Evolutionary conservation across 805 yeast genomes (phyloP), one percentile per base, ranked within the genome.

Genomic region (Zygoascus biomembranicola): DNA sequence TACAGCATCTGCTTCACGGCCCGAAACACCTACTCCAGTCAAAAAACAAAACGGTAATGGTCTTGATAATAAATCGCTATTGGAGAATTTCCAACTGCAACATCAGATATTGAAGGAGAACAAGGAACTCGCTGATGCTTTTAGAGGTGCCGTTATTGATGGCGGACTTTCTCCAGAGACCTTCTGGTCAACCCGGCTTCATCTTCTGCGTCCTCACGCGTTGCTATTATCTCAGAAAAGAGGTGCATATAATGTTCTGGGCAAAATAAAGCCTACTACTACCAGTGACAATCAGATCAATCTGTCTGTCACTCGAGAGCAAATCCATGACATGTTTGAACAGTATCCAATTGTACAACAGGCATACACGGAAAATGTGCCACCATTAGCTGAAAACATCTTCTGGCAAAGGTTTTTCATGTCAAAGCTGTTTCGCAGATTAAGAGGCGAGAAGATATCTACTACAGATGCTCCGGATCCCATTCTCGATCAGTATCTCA

Each of bases 371-470:
- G 99, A 94, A 52, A 83, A 83, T 54, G 99, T 94, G 4, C 99
- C 98, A 0, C 83, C 84, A 57, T 75, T 94, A 51, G 78, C 80
- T 48, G 98, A 94, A 66, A 90, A 92, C 43, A 96, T 87, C 64
- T 94, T 94, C 62, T 94, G 99, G 99, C 88, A 96, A 10, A 74
- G 97, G 57, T 94, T 94, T 63, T 94, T 94, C 75, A 84, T 88
- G 62, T 90, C 97, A 0, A 85, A 89, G 62, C 72, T 94, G 56
- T 94, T 90, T 64, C 76, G 97, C 59, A 80, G 90, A 62, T 73
- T 94, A 35, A 77, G 96, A 66, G 99, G 99, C 55, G 98, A 94
- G 64, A 83, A 82, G 59, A 78, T 89, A 51, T 81, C 83, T 62
- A 69, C 78, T 2, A 84, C 80, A 64, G 88, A 87, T 57, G 77